Conservation (phyloP, 345 rosid species). For the Sonneratia alba region DNA sequence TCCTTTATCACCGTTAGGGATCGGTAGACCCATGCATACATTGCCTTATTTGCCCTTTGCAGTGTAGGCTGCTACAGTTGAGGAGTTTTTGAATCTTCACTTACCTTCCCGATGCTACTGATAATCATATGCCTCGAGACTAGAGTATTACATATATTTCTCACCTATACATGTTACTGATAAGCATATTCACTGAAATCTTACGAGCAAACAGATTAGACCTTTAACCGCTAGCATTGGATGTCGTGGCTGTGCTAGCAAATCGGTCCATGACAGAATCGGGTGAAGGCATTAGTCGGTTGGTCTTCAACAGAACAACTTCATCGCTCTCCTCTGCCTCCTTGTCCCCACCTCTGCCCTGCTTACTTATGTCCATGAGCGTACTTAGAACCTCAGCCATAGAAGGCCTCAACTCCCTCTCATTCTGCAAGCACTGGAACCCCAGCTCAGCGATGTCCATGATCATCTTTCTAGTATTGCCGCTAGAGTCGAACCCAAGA, state of each 20-base stretch:
- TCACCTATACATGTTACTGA: no score
- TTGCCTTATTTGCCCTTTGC: no score
- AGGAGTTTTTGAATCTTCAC: no score
- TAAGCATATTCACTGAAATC: no score
- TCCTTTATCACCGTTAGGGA: no score
- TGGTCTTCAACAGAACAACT: background rate
- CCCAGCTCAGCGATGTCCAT: background rate
- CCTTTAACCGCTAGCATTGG: background rate
- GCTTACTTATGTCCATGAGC: background rate
- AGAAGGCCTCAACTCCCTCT: constrained; percentile 8
- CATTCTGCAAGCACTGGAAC: constrained; percentile 1
- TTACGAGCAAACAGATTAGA: no score
- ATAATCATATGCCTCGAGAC: no score
- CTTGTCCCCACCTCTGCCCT: background rate
- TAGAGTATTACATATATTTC: no score
- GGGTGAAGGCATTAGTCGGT: background rate
- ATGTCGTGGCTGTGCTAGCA: background rate
- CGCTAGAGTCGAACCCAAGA: background rate
- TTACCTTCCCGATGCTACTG: no score
- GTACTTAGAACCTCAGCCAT: background rate
- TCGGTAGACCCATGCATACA: no score
- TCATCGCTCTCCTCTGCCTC: background rate
- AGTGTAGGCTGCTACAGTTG: no score
- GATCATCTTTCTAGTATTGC: background rate
- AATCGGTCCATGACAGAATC: background rate